Conservation (phyloP, 129 eudicot species). For the Artemisia annua region DNA sequence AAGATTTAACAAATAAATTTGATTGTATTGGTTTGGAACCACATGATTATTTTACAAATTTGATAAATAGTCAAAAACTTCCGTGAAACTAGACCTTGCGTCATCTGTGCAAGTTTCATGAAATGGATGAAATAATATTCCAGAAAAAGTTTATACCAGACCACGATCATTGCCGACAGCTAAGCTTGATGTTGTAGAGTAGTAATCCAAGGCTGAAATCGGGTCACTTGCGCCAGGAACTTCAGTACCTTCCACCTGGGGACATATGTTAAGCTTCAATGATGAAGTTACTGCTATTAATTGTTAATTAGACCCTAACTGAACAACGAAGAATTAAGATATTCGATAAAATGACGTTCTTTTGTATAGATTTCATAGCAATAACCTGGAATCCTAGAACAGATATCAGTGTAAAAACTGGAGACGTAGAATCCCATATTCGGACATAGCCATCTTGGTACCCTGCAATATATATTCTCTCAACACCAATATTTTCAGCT, state of each 20-base stretch:
- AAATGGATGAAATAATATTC: constrained; percentile 9
- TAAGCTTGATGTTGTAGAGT: constrained; percentile 49
- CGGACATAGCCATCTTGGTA: constrained; percentile 88
- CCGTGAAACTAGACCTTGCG: constrained; percentile 8
- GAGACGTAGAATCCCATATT: constrained; percentile 91
- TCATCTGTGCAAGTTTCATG: constrained; percentile 15
- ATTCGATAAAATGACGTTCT: not conserved
- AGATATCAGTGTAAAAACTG: constrained; percentile 60
- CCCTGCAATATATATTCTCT: constrained; percentile 88
- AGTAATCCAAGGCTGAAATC: constrained; percentile 71
- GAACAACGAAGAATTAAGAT: not conserved
- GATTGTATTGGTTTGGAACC: constrained; percentile 6
- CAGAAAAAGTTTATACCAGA: constrained; percentile 50
- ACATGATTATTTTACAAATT: constrained; percentile 2
- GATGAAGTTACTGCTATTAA: constrained; percentile 15
- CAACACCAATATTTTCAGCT: constrained; percentile 42
- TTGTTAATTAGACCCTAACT: constrained; percentile 16
- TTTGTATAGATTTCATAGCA: constrained; percentile 8
- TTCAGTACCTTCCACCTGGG: constrained; percentile 55
- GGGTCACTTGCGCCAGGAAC: constrained; percentile 59
- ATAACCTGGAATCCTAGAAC: constrained; percentile 63
- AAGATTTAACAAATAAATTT: constrained; percentile 13
- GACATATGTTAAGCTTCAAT: constrained; percentile 36
- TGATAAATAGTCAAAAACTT: constrained; percentile 7
- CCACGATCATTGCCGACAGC: constrained; percentile 76